Evolutionary conservation across 805 yeast genomes (phyloP).

Genomic region (Hanseniaspora mollemarum): DNA sequence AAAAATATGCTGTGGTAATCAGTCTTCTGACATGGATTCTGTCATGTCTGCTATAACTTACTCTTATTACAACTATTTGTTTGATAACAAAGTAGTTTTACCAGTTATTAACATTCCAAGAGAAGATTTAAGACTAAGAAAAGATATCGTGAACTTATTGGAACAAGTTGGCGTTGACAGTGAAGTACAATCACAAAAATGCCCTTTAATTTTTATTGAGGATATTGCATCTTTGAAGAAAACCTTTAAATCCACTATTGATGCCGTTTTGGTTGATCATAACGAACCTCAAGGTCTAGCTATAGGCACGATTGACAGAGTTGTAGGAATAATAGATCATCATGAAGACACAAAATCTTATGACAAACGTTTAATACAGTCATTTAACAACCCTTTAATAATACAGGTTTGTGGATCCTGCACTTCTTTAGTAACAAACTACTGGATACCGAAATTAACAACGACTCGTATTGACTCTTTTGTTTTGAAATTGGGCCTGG

Average conservation of each 20-base stretch:
- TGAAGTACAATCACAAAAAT: conserved; percentile 17
- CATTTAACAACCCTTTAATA: conserved; percentile 42
- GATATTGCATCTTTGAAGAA: conserved; percentile 37
- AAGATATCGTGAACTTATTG: conserved; percentile 55
- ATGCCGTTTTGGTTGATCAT: conserved; percentile 68
- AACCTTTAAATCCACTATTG: not conserved
- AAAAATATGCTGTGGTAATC: conserved; percentile 45
- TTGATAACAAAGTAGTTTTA: conserved; percentile 32
- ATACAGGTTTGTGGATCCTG: conserved; percentile 65
- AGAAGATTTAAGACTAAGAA: conserved; percentile 54
- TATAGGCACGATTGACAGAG: conserved; percentile 27
- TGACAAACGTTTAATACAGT: conserved; percentile 30
- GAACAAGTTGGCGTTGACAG: conserved; percentile 21
- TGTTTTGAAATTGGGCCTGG: conserved; percentile 40
- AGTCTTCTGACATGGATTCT: conserved; percentile 83
- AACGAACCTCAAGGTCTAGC: conserved; percentile 50
- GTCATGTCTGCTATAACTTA: conserved; percentile 63
- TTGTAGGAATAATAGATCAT: conserved; percentile 69
- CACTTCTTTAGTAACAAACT: conserved; percentile 56
- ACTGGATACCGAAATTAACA: conserved; percentile 35
- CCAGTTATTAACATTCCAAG: conserved; percentile 69
- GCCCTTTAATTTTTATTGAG: conserved; percentile 51
- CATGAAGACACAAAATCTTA: conserved; percentile 60
- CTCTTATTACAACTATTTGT: conserved; percentile 44
- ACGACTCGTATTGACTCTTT: conserved; percentile 19